Conservation (phyloP, 2,329 filamentous ascomycete species). For the Paraconiothyrium sp. region DNA sequence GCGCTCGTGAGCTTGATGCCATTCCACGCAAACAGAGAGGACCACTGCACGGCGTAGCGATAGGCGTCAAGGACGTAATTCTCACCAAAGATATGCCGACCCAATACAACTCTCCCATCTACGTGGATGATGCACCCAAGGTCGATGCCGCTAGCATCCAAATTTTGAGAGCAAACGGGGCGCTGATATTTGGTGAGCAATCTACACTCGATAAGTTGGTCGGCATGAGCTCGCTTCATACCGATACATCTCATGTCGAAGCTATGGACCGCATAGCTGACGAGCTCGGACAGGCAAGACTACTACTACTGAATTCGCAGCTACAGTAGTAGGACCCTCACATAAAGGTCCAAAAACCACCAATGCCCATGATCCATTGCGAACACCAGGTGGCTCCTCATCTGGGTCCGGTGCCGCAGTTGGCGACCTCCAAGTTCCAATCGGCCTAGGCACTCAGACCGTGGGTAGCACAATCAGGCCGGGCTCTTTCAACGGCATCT, state of each 20-base stretch:
- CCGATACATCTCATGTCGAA: not conserved
- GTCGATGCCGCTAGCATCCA: constrained; percentile 64
- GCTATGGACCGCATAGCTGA: not conserved
- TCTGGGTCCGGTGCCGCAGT: constrained; percentile 74
- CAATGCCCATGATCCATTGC: constrained; percentile 64
- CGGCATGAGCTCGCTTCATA: not conserved
- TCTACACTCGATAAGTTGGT: not conserved
- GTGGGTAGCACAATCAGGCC: constrained; percentile 72
- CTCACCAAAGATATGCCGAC: constrained; percentile 67
- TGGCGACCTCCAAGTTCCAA: constrained; percentile 69
- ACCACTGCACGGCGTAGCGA: constrained; percentile 65
- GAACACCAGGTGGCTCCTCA: constrained; percentile 73
- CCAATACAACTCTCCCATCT: constrained; percentile 65
- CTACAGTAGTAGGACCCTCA: constrained; percentile 58
- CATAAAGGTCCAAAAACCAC: constrained; percentile 56
- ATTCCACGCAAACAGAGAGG: constrained; percentile 61
- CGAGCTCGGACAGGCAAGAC: constrained; percentile 52
- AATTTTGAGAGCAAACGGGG: constrained; percentile 64
- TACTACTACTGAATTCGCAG: constrained; percentile 72
- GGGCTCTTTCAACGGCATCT: constrained; percentile 71
- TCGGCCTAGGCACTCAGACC: constrained; percentile 72
- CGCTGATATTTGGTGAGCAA: constrained; percentile 60
- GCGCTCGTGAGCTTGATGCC: constrained; percentile 62
- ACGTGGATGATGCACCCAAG: constrained; percentile 54
- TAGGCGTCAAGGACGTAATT: constrained; percentile 71